Conservation (phyloP, 2,329 filamentous ascomycete genomes). For the Cryphonectria radicalis region DNA sequence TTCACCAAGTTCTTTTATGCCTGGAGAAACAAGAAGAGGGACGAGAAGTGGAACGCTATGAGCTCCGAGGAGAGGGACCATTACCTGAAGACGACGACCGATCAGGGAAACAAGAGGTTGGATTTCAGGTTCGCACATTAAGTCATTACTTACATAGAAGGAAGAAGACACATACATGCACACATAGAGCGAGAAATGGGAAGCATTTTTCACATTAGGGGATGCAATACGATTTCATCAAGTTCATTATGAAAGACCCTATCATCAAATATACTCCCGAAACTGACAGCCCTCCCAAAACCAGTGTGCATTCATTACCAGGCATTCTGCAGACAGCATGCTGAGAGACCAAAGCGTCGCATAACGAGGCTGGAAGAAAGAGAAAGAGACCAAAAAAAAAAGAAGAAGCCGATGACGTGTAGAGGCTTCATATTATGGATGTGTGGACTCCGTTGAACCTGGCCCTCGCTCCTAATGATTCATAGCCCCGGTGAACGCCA, state of each 20-base stretch:
- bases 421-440: not conserved
- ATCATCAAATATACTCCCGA: not conserved
- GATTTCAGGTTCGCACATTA: constrained; percentile 40
- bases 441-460: too few relatives aligned
- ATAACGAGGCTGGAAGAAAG: not conserved
- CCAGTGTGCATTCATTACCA: not conserved
- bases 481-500: not conserved
- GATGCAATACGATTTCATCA: not conserved
- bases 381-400: too few relatives aligned
- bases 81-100: constrained; percentile 46
- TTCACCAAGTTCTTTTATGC: constrained; percentile 40
- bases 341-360: not conserved
- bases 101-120: constrained; percentile 47
- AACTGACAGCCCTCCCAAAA: not conserved
- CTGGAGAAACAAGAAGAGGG: constrained; percentile 37
- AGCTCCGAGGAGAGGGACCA: constrained; percentile 40
- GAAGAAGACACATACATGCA: not conserved
- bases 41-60: constrained; percentile 37
- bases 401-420: not conserved
- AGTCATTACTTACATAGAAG: not conserved
- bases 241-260: not conserved
- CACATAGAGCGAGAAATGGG: not conserved
- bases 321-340: not conserved
- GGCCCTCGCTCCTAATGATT: not conserved
- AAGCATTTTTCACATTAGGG: not conserved